These are phyloP conservation scores for Trichoderma oligosporum DNA, from an alignment of 2,329 filamentous ascomycete genomes.

Conservation along the genomic window DNA sequence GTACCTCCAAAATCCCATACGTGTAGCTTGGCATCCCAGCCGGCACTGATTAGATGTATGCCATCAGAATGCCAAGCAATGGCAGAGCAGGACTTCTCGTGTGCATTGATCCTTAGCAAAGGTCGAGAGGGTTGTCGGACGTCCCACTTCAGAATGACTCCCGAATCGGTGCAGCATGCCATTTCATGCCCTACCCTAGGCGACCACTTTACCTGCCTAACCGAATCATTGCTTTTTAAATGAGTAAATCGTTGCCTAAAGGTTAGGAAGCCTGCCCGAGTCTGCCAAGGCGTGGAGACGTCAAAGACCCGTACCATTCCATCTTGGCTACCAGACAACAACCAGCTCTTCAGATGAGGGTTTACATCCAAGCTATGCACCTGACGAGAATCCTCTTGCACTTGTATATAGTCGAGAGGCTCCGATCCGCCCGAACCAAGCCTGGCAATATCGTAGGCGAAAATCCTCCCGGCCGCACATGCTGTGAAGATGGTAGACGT, in stretches of 20 bases:
- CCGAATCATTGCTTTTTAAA: constrained; percentile 39
- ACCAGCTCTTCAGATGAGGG: constrained; percentile 53
- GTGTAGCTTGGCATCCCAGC: constrained; percentile 58
- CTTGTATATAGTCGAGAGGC: constrained; percentile 54
- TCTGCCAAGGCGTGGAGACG: constrained; percentile 46
- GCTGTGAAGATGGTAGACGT: constrained; percentile 58
- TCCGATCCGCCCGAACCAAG: constrained; percentile 43
- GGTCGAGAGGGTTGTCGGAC: constrained; percentile 52
- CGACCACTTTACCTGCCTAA: constrained; percentile 63
- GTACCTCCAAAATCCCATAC: constrained; percentile 62
- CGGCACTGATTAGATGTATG: constrained; percentile 60
- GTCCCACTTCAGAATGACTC: constrained; percentile 62
- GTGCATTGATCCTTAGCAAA: constrained; percentile 56
- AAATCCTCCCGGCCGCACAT: constrained; percentile 61
- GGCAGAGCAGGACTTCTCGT: constrained; percentile 56
- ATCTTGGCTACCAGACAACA: constrained; percentile 62
- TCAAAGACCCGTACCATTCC: constrained; percentile 61
- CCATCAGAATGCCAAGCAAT: constrained; percentile 68
- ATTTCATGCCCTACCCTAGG: constrained; percentile 59
- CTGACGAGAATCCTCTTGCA: constrained; percentile 59
- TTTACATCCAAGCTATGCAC: constrained; percentile 62
- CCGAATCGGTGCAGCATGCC: constrained; percentile 61
- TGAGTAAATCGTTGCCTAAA: constrained; percentile 46
- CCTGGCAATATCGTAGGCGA: constrained; percentile 57
- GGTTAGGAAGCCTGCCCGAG: constrained; percentile 46